Percentiles rank a stretch among this genome's conserved stretches.
Conservation (phyloP, 129 eudicot species). For the Lonicera japonica region DNA sequence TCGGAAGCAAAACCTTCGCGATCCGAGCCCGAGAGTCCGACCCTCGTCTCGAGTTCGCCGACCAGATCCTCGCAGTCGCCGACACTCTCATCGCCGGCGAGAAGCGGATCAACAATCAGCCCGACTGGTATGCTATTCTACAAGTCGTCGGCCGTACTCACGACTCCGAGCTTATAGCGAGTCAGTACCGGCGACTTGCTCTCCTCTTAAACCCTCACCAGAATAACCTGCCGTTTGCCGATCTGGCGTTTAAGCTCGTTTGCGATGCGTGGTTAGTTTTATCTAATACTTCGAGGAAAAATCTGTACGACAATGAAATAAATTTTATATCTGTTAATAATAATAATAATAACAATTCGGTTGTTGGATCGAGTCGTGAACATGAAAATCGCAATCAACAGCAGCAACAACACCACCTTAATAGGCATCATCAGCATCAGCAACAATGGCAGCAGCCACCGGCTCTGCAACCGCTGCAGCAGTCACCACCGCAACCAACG, state of each 20-base stretch:
- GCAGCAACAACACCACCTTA: neutral
- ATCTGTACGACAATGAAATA: conserved; percentile 55
- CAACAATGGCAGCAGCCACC: neutral
- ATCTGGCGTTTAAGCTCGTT: conserved; percentile 63
- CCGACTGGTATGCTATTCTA: conserved; percentile 62
- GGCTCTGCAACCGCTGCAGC: neutral
- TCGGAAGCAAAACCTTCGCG: conserved; percentile 81
- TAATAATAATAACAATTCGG: conserved; percentile 23
- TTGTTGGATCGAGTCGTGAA: conserved; percentile 13
- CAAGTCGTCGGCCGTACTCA: conserved; percentile 50
- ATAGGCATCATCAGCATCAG: neutral
- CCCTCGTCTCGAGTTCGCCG: conserved; percentile 60
- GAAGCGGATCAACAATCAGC: conserved; percentile 47
- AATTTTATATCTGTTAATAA: conserved; percentile 30
- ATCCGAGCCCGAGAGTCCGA: conserved; percentile 84
- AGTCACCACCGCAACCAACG: conserved; percentile 11
- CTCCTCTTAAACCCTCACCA: conserved; percentile 40
- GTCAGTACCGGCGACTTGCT: conserved; percentile 56
- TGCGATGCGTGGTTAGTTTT: conserved; percentile 70
- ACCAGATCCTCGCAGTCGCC: conserved; percentile 73
- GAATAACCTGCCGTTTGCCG: conserved; percentile 53
- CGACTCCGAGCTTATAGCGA: conserved; percentile 52
- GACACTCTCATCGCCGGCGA: conserved; percentile 80
- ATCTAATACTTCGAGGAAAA: conserved; percentile 57
- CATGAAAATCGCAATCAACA: neutral